Conservation (phyloP, 441 rosid species). For the Adansonia madagascariensis region DNA sequence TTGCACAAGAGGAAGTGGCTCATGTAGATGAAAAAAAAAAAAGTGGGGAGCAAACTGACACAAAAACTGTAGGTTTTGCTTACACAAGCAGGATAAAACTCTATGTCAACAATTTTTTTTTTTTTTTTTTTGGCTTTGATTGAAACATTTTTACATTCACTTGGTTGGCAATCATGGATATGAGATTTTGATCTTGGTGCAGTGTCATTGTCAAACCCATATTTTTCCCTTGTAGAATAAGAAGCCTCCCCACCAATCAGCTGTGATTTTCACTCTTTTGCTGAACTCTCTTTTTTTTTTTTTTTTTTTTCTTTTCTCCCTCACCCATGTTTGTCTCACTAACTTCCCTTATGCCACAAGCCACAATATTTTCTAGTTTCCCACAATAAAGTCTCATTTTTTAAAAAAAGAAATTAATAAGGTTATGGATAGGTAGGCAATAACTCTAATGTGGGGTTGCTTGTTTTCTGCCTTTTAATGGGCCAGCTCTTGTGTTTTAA, state of each 20-base stretch:
- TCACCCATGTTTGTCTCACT: slow-evolving; percentile 7
- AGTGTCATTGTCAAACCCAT: slow-evolving; percentile 55
- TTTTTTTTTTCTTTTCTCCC: too few species aligned
- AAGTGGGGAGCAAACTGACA: neutral
- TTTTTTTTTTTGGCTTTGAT: neutral
- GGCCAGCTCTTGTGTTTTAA: slow-evolving; percentile 32
- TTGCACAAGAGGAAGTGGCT: slow-evolving; percentile 42
- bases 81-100: slow-evolving; percentile 39
- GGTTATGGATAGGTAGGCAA: slow-evolving; percentile 20
- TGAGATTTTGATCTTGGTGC: slow-evolving; percentile 55
- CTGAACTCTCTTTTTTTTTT: neutral
- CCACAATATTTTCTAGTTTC: slow-evolving; percentile 15
- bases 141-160: slow-evolving; percentile 34
- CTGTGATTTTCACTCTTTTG: slow-evolving; percentile 48
- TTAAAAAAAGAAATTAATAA: neutral
- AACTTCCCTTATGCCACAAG: slow-evolving; percentile 45
- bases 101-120: slow-evolving; percentile 24
- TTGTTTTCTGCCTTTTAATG: slow-evolving; percentile 17
- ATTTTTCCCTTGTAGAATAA: slow-evolving; percentile 50
- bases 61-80: slow-evolving; percentile 41
- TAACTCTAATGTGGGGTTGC: neutral
- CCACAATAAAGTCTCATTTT: neutral
- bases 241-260: slow-evolving; percentile 66
- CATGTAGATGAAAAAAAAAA: slow-evolving; percentile 31
- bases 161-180: slow-evolving; percentile 52